Percentiles rank a stretch among this genome's conserved stretches.
Evolutionary conservation across 2,329 filamentous ascomycete genomes (phyloP).

Genomic region (Nemania serpens): DNA sequence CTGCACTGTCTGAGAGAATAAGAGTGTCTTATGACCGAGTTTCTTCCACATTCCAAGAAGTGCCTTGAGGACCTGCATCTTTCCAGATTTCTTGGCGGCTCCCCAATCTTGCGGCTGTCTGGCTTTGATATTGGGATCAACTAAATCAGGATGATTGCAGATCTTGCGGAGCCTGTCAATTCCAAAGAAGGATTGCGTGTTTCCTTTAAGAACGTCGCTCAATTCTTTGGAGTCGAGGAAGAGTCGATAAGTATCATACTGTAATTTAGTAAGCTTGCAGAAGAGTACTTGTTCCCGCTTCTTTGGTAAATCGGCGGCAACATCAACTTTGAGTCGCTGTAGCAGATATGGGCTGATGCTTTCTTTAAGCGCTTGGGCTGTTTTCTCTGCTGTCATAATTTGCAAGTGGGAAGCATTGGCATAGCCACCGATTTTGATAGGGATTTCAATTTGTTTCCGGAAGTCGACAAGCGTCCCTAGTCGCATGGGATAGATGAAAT

Average conservation of each 20-base stretch:
- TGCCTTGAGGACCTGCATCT: slow-evolving; percentile 93
- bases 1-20: slow-evolving; percentile 91
- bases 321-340: slow-evolving; percentile 90
- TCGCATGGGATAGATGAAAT: slow-evolving; percentile 97
- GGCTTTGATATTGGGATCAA: slow-evolving; percentile 61
- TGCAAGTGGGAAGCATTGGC: slow-evolving; percentile 93
- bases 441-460: slow-evolving; percentile 87
- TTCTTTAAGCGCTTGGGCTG: slow-evolving; percentile 91
- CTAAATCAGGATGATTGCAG: slow-evolving; percentile 93
- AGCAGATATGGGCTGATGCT: slow-evolving; percentile 92
- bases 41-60: slow-evolving; percentile 87
- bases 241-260: slow-evolving; percentile 77
- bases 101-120: slow-evolving; percentile 78
- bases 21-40: slow-evolving; percentile 86
- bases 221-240: slow-evolving; percentile 87
- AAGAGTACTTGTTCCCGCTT: slow-evolving; percentile 97
- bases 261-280: slow-evolving; percentile 83
- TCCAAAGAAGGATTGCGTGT: slow-evolving; percentile 81
- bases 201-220: slow-evolving; percentile 75
- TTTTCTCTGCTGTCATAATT: slow-evolving; percentile 92
- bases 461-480: slow-evolving; percentile 91
- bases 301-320: slow-evolving; percentile 89
- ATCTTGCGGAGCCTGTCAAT: slow-evolving; percentile 94
- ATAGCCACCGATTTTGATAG: slow-evolving; percentile 91
- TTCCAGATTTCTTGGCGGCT: slow-evolving; percentile 78